Evolutionary conservation across 192 early-diverging fungal genomes (phyloP).

Genomic region (Coemansia sp.): DNA sequence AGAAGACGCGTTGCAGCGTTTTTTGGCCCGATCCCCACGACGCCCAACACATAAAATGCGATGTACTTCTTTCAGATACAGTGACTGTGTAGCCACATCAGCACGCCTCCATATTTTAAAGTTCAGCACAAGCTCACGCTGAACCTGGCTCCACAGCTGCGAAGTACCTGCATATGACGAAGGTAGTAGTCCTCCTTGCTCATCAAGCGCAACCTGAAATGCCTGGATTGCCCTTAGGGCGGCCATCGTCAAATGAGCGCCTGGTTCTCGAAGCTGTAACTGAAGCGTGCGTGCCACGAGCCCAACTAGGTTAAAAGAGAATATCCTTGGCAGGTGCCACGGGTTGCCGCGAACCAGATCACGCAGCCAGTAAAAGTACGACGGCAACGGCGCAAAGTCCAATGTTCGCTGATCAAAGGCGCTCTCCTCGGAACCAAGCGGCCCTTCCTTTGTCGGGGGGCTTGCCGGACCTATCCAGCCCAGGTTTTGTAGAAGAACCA

Average conservation of each 20-base stretch:
- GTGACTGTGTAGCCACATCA: constrained; percentile 12
- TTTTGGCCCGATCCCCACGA: constrained; percentile 18
- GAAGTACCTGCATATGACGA: constrained; percentile 15
- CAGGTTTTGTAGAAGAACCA: constrained; percentile 26
- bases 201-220: constrained; percentile 25
- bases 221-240: constrained; percentile 27
- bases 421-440: constrained; percentile 28
- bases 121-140: constrained; percentile 27
- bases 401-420: constrained; percentile 26
- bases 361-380: constrained; percentile 32
- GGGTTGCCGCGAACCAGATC: constrained; percentile 29
- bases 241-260: constrained; percentile 19
- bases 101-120: constrained; percentile 32
- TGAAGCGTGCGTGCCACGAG: constrained; percentile 28
- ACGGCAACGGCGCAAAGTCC: constrained; percentile 19
- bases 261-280: constrained; percentile 8
- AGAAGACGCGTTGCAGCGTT: constrained; percentile 25
- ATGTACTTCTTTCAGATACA: constrained; percentile 22
- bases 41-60: constrained; percentile 19
- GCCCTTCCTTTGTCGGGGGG: constrained; percentile 21
- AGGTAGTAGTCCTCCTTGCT: constrained; percentile 29
- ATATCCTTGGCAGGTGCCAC: constrained; percentile 12
- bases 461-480: constrained; percentile 30
- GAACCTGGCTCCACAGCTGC: constrained; percentile 31
- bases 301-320: constrained; percentile 14